Percentiles rank a stretch among this genome's conserved stretches.
Evolutionary conservation across 176 grass and related monocot genomes (phyloP).

Genomic region (Dactylis glomerata): DNA sequence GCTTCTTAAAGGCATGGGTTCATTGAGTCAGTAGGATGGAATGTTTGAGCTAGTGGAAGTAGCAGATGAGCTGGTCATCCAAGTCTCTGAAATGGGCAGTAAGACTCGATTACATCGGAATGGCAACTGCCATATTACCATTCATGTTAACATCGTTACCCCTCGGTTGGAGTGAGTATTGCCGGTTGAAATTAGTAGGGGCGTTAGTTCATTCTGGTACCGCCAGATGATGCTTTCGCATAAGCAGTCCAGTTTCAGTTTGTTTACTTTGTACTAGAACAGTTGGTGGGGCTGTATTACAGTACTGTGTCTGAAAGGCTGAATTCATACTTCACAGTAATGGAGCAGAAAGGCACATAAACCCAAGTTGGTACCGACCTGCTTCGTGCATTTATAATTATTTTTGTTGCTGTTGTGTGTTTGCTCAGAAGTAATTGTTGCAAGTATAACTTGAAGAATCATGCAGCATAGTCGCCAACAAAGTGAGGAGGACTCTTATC

Average conservation of each 20-base stretch:
- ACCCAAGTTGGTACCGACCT: not conserved
- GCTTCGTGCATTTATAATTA: not conserved
- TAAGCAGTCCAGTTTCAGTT: constrained; percentile 9
- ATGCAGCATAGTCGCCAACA: not conserved
- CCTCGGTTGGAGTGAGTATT: constrained; percentile 3
- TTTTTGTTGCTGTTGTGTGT: not conserved
- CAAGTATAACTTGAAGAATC: not conserved
- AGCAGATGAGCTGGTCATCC: not conserved
- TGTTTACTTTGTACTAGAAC: constrained; percentile 15
- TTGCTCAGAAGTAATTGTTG: constrained; percentile 8
- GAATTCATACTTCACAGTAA: not conserved
- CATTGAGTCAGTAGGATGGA: not conserved
- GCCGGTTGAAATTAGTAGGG: not conserved
- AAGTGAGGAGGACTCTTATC: not conserved
- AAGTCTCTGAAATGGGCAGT: not conserved
- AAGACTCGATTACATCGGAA: constrained; percentile 7
- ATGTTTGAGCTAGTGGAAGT: not conserved
- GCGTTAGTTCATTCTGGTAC: constrained; percentile 22
- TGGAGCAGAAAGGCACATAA: constrained; percentile 18
- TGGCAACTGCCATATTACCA: not conserved
- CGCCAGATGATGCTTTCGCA: constrained; percentile 22
- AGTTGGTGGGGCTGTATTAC: constrained; percentile 13
- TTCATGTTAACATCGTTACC: not conserved
- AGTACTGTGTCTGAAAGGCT: not conserved
- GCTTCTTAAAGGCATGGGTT: not conserved